Evolutionary conservation across 352 stramenopile genomes (phyloP).

Genomic region (Albugo laibachii): DNA sequence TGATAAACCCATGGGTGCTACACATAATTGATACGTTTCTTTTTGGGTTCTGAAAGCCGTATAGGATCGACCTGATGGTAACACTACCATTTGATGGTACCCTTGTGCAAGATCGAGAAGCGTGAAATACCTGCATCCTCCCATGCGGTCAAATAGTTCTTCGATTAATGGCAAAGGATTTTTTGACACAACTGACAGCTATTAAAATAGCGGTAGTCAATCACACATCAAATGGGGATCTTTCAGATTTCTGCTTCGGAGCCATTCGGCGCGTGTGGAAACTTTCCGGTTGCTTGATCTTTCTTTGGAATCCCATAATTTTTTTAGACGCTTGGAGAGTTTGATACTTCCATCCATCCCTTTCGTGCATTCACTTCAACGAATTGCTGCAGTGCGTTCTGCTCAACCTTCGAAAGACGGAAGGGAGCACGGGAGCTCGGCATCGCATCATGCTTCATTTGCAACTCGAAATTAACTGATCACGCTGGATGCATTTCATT

Average conservation of each 20-base stretch:
- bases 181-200: conserved; percentile 5
- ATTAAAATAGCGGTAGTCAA: conserved; percentile 9
- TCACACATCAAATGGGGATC: conserved; percentile 4
- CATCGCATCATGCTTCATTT: conserved; percentile 6
- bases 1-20: conserved; percentile 1
- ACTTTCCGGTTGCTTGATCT: conserved; percentile 5
- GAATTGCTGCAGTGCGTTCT: conserved; percentile 3
- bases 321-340: conserved; percentile 8
- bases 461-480: conserved; percentile 6
- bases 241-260: conserved; percentile 1
- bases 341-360: conserved; percentile 7
- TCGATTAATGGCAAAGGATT: conserved; percentile 11
- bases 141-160: conserved; percentile 10
- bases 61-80: conserved; percentile 2
- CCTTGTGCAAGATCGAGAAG: conserved; percentile 3
- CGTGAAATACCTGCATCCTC: background rate
- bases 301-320: conserved; percentile 12
- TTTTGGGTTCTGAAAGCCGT: background rate
- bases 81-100: conserved; percentile 7
- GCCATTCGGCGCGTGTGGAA: conserved; percentile 4
- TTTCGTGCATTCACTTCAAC: conserved; percentile 3
- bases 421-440: conserved; percentile 5
- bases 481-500: conserved; percentile 1
- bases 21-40: background rate
- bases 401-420: conserved; percentile 5